Base-by-base conservation (phyloP, 371 early-diverging fungal genomes). In the Amoeboaphelidium protococcarum region DNA sequence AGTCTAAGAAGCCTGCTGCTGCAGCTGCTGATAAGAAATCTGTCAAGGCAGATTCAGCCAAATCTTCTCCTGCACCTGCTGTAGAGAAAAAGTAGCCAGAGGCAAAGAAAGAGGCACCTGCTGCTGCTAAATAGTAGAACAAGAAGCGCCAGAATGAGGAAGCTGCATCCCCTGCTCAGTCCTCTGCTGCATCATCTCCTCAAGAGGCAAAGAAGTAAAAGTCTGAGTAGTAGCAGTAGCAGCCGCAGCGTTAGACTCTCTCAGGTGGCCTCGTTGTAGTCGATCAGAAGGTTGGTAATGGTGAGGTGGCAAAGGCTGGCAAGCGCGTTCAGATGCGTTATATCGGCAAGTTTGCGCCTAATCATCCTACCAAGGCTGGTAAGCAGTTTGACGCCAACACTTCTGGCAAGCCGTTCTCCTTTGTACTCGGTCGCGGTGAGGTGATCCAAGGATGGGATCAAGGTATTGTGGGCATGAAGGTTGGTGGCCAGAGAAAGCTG, bases 371-470 rank as follows among this genome's bases (percentile, higher is more conserved):
- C n/a, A 68, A 68, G 47, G 82, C 68, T 63, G 91, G 90, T 53
- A 90, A 84, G 65, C 78, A 82, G 16, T 89, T 94, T 65, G 95
- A 94, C 66, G 67, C 76, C 59, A 89, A 87, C 67, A 71, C 73
- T 45, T 72, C 69, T 52, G 91, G 92, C 31, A 73, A 74, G 59
- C 88, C 92, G 3, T 89, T 94, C 66, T 60, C 47, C 54, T 91
- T 91, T 69, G 65, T 65, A 16, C 68, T 94, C 31, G 91, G 89
- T 12, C 64, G 62, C 23, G 84, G 85, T 50, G 82, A 90, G 60
- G 95, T 94, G 40, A 94, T 94, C 62, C 74, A 78, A 61, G 94
- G 90, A 25, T 87, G 88, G 89, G 90, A 89, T 56, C 46, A 69
- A 21, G 90, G 91, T 48, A 63, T 89, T 48, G 59, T 47, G 37